These are phyloP conservation scores for Daldinia decipiens DNA, from an alignment of 495 filamentous ascomycete genomes.

Conservation along the genomic window DNA sequence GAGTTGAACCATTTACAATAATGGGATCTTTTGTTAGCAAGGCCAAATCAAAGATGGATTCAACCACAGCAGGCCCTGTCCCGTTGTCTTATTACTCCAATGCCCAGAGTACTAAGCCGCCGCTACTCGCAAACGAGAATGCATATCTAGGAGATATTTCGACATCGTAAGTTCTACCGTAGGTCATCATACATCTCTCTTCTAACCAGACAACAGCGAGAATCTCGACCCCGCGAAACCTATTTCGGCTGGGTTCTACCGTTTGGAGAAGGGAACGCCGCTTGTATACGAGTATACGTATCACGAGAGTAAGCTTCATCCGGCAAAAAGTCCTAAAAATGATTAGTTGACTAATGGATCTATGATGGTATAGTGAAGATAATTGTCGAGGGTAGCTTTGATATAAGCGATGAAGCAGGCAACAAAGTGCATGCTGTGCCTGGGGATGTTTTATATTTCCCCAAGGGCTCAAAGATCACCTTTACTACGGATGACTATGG, in stretches of 20 bases:
- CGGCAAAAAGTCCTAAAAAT: conserved; percentile 21
- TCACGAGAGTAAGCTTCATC: conserved; percentile 66
- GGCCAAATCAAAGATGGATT: conserved; percentile 40
- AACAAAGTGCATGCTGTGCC: conserved; percentile 72
- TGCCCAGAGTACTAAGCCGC: conserved; percentile 73
- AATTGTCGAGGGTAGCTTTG: conserved; percentile 79
- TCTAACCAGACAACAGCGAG: conserved; percentile 53
- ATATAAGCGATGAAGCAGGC: conserved; percentile 74
- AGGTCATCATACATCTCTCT: not conserved
- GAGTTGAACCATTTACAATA: not conserved
- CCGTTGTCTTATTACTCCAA: conserved; percentile 65
- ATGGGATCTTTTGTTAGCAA: conserved; percentile 55
- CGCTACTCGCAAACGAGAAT: conserved; percentile 79
- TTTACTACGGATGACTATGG: conserved; percentile 77
- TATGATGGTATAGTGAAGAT: conserved; percentile 62
- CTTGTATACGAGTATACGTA: conserved; percentile 80
- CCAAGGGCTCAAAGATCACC: conserved; percentile 79
- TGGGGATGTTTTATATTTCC: conserved; percentile 81
- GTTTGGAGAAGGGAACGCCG: conserved; percentile 76
- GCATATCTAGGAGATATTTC: conserved; percentile 75
- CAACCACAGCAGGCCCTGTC: conserved; percentile 28
- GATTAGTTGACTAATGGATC: not conserved
- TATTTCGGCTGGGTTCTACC: conserved; percentile 77
- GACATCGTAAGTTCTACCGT: conserved; percentile 58
- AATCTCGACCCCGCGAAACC: conserved; percentile 68